Base-by-base conservation (phyloP, 768 basidiomycete genomes). In the Mycena rebaudengoi region DNA sequence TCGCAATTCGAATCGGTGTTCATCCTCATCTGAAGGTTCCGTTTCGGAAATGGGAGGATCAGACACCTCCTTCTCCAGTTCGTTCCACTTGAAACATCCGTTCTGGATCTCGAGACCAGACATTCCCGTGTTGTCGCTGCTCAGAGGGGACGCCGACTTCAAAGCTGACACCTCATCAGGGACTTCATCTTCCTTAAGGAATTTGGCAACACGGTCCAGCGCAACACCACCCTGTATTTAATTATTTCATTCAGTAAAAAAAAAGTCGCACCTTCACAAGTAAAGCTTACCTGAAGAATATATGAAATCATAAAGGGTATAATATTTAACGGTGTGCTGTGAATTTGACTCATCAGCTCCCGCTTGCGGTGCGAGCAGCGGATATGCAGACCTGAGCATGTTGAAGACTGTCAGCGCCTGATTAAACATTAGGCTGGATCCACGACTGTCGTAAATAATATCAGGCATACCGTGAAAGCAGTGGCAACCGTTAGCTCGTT, bases 391-490 rank as follows among this genome's bases (percentile, higher is more conserved):
- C 55, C 25, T 32, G 12, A 59, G 11, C 43, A 33, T 49, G 68
- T 92, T 92, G 76, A 96, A 97, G 37, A 96, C 74, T 0, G 93
- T 85, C 33, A 97, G 90, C 0, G 94, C 83, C 86, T 90, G 50
- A 5, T 43, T n/a, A 10, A n/a, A n/a, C n/a, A n/a, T n/a, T n/a
- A n/a, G n/a, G n/a, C n/a, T n/a, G n/a, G n/a, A n/a, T 23, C 41
- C n/a, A 39, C 37, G 14, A 39, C 37, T 28, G 56, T 44, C 46
- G 16, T 5, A 5, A 33, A 51, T 29, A 35, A 63, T 21, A 30
- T 29, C 20, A 26, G 26, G 79, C 86, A 33, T 50, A 89, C 90
- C 35, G 96, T 97, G 73, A 97, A 97, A 0, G 96, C 96, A 14
- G 87, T 83, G 11, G 90, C 83, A 41, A 95, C 83, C 0, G 93